Percentiles rank a stretch among this genome's conserved stretches.
Conservation (phyloP, 1,284 basidiomycete genomes). For the Athelia psychrophila region DNA sequence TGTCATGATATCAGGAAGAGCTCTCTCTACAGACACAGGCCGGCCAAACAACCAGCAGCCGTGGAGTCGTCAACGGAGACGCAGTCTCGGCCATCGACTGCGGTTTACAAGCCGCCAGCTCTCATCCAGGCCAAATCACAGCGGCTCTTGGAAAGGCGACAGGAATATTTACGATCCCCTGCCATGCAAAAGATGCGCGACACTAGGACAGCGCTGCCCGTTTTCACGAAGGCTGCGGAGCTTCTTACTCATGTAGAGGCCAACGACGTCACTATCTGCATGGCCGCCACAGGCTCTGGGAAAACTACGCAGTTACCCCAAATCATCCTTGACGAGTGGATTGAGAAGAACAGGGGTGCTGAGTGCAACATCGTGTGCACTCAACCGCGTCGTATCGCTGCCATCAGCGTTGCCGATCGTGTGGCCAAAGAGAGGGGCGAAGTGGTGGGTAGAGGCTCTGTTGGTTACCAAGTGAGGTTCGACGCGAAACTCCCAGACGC, state of each 20-base stretch:
- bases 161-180: conserved; percentile 66
- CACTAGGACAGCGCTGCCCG: conserved; percentile 69
- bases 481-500: conserved; percentile 80
- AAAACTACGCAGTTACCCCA: conserved; percentile 98
- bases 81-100: background rate
- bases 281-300: conserved; percentile 95
- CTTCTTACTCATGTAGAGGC: conserved; percentile 70
- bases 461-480: conserved; percentile 95
- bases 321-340: conserved; percentile 86
- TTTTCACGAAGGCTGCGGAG: conserved; percentile 64
- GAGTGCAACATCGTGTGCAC: conserved; percentile 93
- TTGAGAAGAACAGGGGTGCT: conserved; percentile 76
- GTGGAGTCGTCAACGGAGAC: background rate
- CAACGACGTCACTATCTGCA: conserved; percentile 89
- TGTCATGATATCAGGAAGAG: conserved; percentile 65
- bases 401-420: conserved; percentile 90
- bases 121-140: conserved; percentile 50
- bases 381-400: conserved; percentile 90
- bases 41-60: conserved; percentile 22
- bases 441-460: conserved; percentile 58
- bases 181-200: conserved; percentile 65
- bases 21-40: conserved; percentile 46
- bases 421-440: conserved; percentile 91
- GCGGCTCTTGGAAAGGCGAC: conserved; percentile 50
- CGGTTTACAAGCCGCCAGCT: background rate